Evolutionary conservation across 2,329 filamentous ascomycete genomes (phyloP), one percentile per base, ranked within the genome.

Genomic region (Verticillium albo-atrum): DNA sequence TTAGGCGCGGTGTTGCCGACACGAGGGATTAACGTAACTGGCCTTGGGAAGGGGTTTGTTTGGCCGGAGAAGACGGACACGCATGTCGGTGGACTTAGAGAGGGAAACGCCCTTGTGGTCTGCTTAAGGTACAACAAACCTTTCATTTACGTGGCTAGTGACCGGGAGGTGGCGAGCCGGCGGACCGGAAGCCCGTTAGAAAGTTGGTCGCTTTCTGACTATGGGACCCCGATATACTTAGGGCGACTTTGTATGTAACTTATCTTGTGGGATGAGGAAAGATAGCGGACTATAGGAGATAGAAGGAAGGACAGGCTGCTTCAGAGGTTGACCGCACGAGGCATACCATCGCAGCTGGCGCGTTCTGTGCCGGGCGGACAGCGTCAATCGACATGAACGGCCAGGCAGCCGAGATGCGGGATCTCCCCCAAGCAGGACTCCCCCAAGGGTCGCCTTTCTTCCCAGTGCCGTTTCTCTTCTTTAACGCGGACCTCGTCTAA

Each of bases 391-490:
- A 54, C 54, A 57, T 67, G 15, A 68, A 68, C 47, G 59, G 67
- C 6, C 58, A 66, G 2, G 47, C 55, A 14, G 66, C 64, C 17
- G 57, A 68, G 58, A 54, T 17, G 7, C 2, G 56, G 30, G 17
- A 12, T 9, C 57, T 68, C 54, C 62, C 58, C 23, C 62, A 70
- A 56, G 63, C 66, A 2, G 65, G 71, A 28, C 56, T 71, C n/a
- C 67, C 66, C 9, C 63, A 73, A 61, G 70, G 70, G 4, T 76
- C 70, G 4, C 70, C 68, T 7, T 61, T 77, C 10, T 77, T 71
- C 6, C 71, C 65, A 15, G 70, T 72, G 20, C 62, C 74, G n/a
- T 77, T 73, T 60, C 68, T 74, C 6, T 72, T 71, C 62, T 69
- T 68, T 34, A 68, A 67, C 58, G 61, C 62, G 6, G 62, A 66